Evolutionary conservation across 805 yeast genomes (phyloP).

Genomic region (Saccharomycopsis microspora): DNA sequence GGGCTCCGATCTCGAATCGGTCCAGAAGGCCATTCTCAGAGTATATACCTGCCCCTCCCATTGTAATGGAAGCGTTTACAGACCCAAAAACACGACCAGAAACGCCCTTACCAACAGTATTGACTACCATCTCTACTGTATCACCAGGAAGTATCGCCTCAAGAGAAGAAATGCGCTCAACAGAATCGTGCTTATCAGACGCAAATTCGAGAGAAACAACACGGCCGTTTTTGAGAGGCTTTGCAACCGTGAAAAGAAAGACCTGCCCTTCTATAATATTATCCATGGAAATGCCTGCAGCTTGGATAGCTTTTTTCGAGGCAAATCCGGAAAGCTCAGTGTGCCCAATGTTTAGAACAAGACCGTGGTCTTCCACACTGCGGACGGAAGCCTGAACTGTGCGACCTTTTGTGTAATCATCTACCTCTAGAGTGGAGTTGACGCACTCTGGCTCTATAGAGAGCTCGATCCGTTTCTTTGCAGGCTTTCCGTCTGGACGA

Average conservation of each 20-base stretch:
- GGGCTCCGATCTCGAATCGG: slow-evolving; percentile 57
- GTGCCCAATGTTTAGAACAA: slow-evolving; percentile 60
- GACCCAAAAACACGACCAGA: slow-evolving; percentile 66
- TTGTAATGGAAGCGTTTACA: slow-evolving; percentile 57
- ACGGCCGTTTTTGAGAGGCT: slow-evolving; percentile 23
- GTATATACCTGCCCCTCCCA: slow-evolving; percentile 49
- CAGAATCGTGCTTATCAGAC: slow-evolving; percentile 29
- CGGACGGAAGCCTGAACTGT: slow-evolving; percentile 66
- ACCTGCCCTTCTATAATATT: slow-evolving; percentile 52
- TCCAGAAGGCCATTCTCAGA: slow-evolving; percentile 39
- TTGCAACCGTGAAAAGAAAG: slow-evolving; percentile 46
- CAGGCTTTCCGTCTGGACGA: slow-evolving; percentile 25
- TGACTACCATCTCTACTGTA: slow-evolving; percentile 59
- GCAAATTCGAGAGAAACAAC: slow-evolving; percentile 41
- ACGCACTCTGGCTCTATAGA: slow-evolving; percentile 65
- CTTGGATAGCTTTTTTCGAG: slow-evolving; percentile 51
- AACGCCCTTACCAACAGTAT: slow-evolving; percentile 53
- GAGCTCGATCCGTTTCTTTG: slow-evolving; percentile 54
- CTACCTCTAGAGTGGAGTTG: slow-evolving; percentile 47
- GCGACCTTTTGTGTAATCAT: slow-evolving; percentile 53
- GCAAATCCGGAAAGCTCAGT: slow-evolving; percentile 56
- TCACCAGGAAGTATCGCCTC: slow-evolving; percentile 85
- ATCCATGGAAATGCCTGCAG: slow-evolving; percentile 27
- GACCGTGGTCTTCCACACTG: slow-evolving; percentile 89
- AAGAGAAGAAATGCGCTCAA: slow-evolving; percentile 52